Base-by-base conservation (phyloP, 1,139 yeast species). In the Taiozyma sp. region DNA sequence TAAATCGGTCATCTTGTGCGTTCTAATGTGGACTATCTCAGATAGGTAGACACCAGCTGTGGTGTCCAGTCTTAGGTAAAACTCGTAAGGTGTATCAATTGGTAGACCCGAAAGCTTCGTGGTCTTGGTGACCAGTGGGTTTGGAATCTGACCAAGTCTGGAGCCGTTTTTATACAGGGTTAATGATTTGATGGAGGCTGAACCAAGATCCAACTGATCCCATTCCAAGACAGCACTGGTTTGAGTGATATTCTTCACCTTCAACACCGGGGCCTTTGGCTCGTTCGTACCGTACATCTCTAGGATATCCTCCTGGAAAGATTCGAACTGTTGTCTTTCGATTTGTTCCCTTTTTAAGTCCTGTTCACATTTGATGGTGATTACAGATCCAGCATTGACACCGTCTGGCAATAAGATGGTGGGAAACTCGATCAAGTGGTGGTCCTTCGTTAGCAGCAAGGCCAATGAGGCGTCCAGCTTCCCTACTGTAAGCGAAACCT, bases 1-100 rank as follows among this genome's bases (percentile, higher is more conserved):
- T 61, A 95, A 75, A 67, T 93, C 97, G 0, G 97, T 91, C 97
- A 93, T 91, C 65, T 90, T 91, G 67, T 91, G 98, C 8, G 99
- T 93, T 52, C 80, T 84, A 13, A 91, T 81, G 49, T 78, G 79
- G 42, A 93, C 68, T 35, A 72, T 71, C 43, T 89, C 85, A 7
- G 96, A 87, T 64, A 74, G 74, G 63, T 78, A 88, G 21, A 77
- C 76, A 16, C 99, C 99, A 0, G 98, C 96, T 1, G 96, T 85
- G 7, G 99, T 91, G 54, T 84, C 85, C 64, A 93, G 74, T 58
- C 84, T 80, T 62, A 93, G 76, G 62, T 85, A 91, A 68, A 93
- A 93, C 44, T 78, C 80, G 69, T 88, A 93, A 41, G 79, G 75
- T 44, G 89, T 84, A 65, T 93, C 97, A 50, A 93, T 83, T 6